These are phyloP conservation scores for Thecamonas trahens DNA, from an alignment of 78 protist genomes.

Conservation along the genomic window DNA sequence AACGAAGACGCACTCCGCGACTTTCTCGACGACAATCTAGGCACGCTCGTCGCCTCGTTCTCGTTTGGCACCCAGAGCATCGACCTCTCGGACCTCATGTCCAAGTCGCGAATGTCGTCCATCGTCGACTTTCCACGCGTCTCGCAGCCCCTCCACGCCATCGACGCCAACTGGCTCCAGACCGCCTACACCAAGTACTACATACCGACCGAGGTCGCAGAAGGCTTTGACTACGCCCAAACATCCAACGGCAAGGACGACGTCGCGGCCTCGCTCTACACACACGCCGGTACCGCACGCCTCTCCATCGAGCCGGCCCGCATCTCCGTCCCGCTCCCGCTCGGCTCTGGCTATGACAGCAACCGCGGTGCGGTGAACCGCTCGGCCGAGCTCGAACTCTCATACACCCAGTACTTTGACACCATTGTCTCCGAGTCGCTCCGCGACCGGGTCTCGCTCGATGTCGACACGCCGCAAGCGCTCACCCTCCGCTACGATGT, in stretches of 20 bases:
- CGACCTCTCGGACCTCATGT: too few species aligned
- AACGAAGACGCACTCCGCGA: constrained; percentile 15
- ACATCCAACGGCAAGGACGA: constrained; percentile 27
- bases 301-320: constrained; percentile 12
- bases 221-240: constrained; percentile 16
- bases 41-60: too few species aligned
- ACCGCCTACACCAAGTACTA: constrained; percentile 25
- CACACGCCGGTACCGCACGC: constrained; percentile 38
- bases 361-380: background rate
- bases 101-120: too few species aligned
- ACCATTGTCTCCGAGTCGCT: constrained; percentile 7
- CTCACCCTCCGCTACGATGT: too few species aligned
- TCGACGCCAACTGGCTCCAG: constrained; percentile 38
- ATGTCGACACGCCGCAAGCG: too few species aligned
- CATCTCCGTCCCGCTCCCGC: constrained; percentile 15
- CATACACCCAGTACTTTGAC: constrained; percentile 15
- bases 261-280: constrained; percentile 45
- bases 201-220: background rate
- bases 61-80: background rate
- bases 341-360: too few species aligned
- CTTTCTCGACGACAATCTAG: constrained; percentile 34
- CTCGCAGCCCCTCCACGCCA: constrained; percentile 33
- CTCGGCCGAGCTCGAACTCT: background rate
- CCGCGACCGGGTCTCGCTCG: background rate
- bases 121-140: background rate